Evolutionary conservation across 768 basidiomycete species (phyloP), one percentile per base, ranked within the genome.

Genomic region (Termitomyces titanicus): DNA sequence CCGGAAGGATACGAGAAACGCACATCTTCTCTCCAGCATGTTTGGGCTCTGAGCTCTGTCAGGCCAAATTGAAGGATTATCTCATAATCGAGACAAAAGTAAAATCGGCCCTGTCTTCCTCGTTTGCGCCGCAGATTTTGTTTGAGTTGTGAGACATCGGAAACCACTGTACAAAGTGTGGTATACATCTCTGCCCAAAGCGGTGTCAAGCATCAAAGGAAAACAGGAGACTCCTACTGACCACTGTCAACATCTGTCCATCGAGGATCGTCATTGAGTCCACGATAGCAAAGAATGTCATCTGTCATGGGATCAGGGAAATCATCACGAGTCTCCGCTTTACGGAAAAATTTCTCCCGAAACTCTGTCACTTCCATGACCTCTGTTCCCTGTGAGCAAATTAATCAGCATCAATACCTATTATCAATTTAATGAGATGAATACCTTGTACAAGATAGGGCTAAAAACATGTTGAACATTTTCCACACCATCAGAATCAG

Each of bases 31-130:
- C 24, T 53, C 63, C 65, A 66, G 7, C 40, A 56, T 3, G 64
- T 56, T 24, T 65, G 62, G 8, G 65, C 63, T 15, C 54, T 60
- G 11, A 65, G 54, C 42, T 65, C 65, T 7, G 65, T 64, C 22
- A 63, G 40, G 11, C 63, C 65, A 47, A 66, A 63, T 3, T 40
- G 54, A 15, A 65, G 55, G 8, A 61, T 57, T 40, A 64, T 53
- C 8, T 63, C 62, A 44, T 56, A 61, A n/a, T 59, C 52, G 12
- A 66, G 25, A 18, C 45, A 34, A 46, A 50, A 66, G 49, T 55
- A 63, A 9, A 25, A n/a, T 27, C 34, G 39, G 7, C 39, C 50
- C 13, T 58, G 47, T 29, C 53, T 53, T 22, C 44, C 54, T 29
- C 18, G 42, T 38, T 22, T 24, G 20, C 40, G 37, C 17, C 50